Conservation (phyloP, 306 rosid species). For the Medicago truncatula region MtrunA17r5.0-ANR NC_053045.1:8268001-8268500, state of each 20-base stretch:
- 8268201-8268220: slow-evolving; percentile 84
- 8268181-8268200: slow-evolving; percentile 90
- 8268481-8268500: slow-evolving; percentile 1
- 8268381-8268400: background rate
- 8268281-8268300: slow-evolving; percentile 51
- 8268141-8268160: slow-evolving; percentile 86
- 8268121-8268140: slow-evolving; percentile 94
- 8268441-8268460: no score
- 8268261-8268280: slow-evolving; percentile 76
- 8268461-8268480: background rate
- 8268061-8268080: background rate
- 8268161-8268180: slow-evolving; percentile 77
- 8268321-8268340: slow-evolving; percentile 8
- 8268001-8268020: background rate
- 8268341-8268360: background rate
- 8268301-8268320: slow-evolving; percentile 29
- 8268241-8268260: slow-evolving; percentile 84
- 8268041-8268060: background rate
- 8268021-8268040: slow-evolving; percentile 18
- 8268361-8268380: slow-evolving; percentile 8
- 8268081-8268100: slow-evolving; percentile 31
- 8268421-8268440: no score
- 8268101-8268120: slow-evolving; percentile 78
- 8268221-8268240: slow-evolving; percentile 84
- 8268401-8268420: no score